phyloP scores from a whole-genome alignment of 2,329 filamentous ascomycete genomes.

The Stachybotrys elegans region DNA sequence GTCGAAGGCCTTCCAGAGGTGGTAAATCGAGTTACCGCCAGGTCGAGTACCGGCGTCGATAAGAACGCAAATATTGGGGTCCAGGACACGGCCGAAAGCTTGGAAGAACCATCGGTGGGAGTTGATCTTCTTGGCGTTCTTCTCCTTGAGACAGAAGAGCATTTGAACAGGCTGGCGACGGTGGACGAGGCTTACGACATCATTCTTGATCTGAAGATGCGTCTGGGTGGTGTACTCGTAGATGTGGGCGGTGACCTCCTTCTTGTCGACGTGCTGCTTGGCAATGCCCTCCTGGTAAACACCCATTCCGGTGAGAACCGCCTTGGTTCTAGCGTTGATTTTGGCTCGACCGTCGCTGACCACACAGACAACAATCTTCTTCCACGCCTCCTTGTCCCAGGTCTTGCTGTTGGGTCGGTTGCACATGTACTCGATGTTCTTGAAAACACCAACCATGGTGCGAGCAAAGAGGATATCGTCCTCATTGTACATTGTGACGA shows the following conservation, averaged over 20 bases:
- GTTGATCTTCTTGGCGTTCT: slow-evolving; percentile 99
- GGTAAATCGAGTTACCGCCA: slow-evolving; percentile 91
- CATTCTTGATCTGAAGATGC: slow-evolving; percentile 83
- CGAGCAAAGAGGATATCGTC: slow-evolving; percentile 93
- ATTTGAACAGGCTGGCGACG: slow-evolving; percentile 91
- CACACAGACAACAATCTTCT: slow-evolving; percentile 98
- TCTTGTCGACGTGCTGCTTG: slow-evolving; percentile 94
- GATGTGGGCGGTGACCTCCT: slow-evolving; percentile 94
- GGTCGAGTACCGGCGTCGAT: slow-evolving; percentile 95
- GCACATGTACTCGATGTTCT: slow-evolving; percentile 99
- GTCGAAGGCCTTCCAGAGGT: slow-evolving; percentile 98
- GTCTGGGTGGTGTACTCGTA: slow-evolving; percentile 93
- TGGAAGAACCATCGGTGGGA: slow-evolving; percentile 99
- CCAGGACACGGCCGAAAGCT: slow-evolving; percentile 84
- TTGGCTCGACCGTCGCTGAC: slow-evolving; percentile 96
- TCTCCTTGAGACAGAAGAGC: slow-evolving; percentile 97
- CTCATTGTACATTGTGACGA: slow-evolving; percentile 98
- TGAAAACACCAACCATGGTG: slow-evolving; percentile 95
- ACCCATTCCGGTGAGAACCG: slow-evolving; percentile 85
- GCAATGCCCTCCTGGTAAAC: slow-evolving; percentile 98
- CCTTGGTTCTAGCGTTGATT: slow-evolving; percentile 88
- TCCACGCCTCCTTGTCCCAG: slow-evolving; percentile 98
- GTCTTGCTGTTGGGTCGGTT: slow-evolving; percentile 89
- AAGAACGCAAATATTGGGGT: slow-evolving; percentile 95
- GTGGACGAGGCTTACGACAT: slow-evolving; percentile 76